These are phyloP conservation scores for Pseudogymnoascus sp. DNA, from an alignment of 2,329 filamentous ascomycete species.

Conservation along the genomic window DNA sequence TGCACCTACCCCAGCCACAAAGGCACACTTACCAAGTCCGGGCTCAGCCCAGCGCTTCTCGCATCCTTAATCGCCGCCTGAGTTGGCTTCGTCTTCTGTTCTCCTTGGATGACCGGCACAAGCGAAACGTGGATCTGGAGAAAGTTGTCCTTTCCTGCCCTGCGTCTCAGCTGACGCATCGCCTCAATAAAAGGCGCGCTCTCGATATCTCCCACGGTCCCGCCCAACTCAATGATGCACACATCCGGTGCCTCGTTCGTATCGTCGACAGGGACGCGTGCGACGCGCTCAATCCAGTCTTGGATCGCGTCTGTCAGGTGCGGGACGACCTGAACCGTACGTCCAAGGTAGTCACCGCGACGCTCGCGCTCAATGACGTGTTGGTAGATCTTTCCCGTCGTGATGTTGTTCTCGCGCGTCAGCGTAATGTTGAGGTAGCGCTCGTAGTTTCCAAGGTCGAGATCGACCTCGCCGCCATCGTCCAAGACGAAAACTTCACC, in stretches of 20 bases:
- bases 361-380: slow-evolving; percentile 69
- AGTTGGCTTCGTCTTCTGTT: slow-evolving; percentile 96
- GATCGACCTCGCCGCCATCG: slow-evolving; percentile 69
- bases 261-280: slow-evolving; percentile 77
- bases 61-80: slow-evolving; percentile 81
- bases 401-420: slow-evolving; percentile 87
- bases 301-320: slow-evolving; percentile 88
- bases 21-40: slow-evolving; percentile 49
- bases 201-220: slow-evolving; percentile 71
- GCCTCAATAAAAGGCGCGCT: slow-evolving; percentile 83
- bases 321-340: slow-evolving; percentile 83
- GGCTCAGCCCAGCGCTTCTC: slow-evolving; percentile 59
- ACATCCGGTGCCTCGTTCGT: slow-evolving; percentile 77
- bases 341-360: slow-evolving; percentile 71
- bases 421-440: slow-evolving; percentile 76
- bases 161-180: slow-evolving; percentile 65
- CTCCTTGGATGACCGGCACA: slow-evolving; percentile 57
- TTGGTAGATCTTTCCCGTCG: slow-evolving; percentile 91
- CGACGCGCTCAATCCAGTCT: slow-evolving; percentile 83
- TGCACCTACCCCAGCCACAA: slow-evolving; percentile 11
- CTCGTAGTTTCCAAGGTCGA: slow-evolving; percentile 70
- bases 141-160: slow-evolving; percentile 70
- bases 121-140: slow-evolving; percentile 83
- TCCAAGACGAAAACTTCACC: slow-evolving; percentile 85
- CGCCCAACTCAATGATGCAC: slow-evolving; percentile 66